Conservation (phyloP, 306 rosid species). For the Nissolia schottii region DNA sequence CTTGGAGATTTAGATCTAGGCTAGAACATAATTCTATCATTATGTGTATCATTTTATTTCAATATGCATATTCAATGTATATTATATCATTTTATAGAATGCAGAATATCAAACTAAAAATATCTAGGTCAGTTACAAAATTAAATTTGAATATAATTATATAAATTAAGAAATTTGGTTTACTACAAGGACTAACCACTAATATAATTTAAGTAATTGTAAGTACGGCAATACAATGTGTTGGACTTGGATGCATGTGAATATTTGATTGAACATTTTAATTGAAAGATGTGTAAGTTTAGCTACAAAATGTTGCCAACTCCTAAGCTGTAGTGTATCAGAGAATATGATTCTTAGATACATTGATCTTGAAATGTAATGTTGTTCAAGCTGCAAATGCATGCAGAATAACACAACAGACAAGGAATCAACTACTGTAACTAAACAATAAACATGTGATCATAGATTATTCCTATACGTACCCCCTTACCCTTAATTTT, state of each 20-base stretch:
- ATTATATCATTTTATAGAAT: no score
- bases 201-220: not conserved
- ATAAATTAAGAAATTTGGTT: not conserved
- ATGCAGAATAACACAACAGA: constrained; percentile 18
- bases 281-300: constrained; percentile 13
- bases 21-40: no score
- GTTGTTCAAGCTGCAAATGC: constrained; percentile 27
- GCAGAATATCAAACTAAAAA: not conserved
- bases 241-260: not conserved
- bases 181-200: not conserved
- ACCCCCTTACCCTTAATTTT: not conserved
- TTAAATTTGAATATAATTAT: not conserved
- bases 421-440: constrained; percentile 31
- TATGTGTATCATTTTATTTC: not conserved
- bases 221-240: not conserved
- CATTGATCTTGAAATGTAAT: constrained; percentile 36
- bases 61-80: not conserved
- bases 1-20: no score
- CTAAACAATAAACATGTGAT: constrained; percentile 32
- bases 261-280: constrained; percentile 12
- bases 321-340: constrained; percentile 7
- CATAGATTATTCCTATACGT: constrained; percentile 8
- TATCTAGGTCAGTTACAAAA: not conserved
- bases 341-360: constrained; percentile 25
- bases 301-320: not conserved